Conservation (phyloP, 495 filamentous ascomycete species). For the Xylaria telfairii region DNA sequence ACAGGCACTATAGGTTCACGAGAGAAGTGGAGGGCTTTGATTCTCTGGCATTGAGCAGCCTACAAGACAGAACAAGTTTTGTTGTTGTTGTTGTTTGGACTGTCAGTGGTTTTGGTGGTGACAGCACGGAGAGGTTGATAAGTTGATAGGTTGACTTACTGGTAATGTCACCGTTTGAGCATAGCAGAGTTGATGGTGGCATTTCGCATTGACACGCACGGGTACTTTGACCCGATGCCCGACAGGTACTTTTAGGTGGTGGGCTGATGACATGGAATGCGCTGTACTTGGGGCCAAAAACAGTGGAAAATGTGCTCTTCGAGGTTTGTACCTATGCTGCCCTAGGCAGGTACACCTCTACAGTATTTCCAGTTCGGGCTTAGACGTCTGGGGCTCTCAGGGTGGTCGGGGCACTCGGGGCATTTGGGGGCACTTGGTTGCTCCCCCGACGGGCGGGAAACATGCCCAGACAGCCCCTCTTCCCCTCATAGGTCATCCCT, state of each 20-base stretch:
- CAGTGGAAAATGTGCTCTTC: not conserved
- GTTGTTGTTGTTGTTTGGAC: not conserved
- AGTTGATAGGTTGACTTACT: no score
- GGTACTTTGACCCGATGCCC: not conserved
- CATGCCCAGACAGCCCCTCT: slow-evolving; percentile 12
- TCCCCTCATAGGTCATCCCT: not conserved
- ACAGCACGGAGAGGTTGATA: not conserved
- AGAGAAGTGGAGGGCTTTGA: not conserved
- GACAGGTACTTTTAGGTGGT: not conserved
- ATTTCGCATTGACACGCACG: slow-evolving; percentile 8
- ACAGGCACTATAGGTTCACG: not conserved
- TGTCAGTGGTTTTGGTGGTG: not conserved
- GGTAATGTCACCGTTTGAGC: not conserved
- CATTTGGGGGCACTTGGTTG: slow-evolving; percentile 9
- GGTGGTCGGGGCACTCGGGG: no score
- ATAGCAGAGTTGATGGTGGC: not conserved
- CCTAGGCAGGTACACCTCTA: not conserved
- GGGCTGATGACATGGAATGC: slow-evolving; percentile 6
- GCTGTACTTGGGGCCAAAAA: not conserved
- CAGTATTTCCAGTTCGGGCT: not conserved
- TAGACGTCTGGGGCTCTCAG: not conserved
- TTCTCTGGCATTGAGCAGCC: not conserved
- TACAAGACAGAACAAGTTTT: not conserved
- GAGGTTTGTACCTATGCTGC: not conserved
- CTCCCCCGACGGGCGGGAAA: slow-evolving; percentile 12